A percentile compares a stretch with the other conserved stretches of the same genome.
phyloP scores from a whole-genome alignment of 352 stramenopile species.

The Globisporangium nagaii region DNA sequence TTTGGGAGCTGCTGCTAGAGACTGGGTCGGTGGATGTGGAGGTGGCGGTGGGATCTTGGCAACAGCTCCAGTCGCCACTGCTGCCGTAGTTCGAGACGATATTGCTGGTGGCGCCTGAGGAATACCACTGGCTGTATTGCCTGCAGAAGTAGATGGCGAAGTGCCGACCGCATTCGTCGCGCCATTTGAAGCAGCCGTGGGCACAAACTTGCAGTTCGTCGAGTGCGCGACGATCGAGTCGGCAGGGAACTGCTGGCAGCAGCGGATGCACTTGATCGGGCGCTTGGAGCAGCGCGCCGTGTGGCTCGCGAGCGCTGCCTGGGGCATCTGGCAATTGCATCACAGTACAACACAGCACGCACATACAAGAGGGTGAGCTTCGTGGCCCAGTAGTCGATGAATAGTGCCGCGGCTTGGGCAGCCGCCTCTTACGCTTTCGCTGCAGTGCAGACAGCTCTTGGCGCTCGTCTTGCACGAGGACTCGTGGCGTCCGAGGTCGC shows the following conservation, averaged over 20 bases:
- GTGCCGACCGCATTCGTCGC: neutral
- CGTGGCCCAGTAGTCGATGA: no score
- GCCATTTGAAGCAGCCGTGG: neutral
- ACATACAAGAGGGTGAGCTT: no score
- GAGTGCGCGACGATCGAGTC: conserved; percentile 71
- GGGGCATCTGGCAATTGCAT: conserved; percentile 53
- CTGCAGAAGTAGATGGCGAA: no score
- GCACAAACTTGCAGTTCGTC: conserved; percentile 59
- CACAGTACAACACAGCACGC: no score
- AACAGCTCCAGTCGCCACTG: neutral
- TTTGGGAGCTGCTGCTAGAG: neutral
- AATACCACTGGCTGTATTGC: no score
- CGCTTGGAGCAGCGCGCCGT: conserved; percentile 61
- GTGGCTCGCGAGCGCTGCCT: conserved; percentile 36
- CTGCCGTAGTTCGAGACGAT: neutral
- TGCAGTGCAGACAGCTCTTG: conserved; percentile 64
- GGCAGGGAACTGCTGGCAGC: conserved; percentile 66
- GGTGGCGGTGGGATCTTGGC: conserved; percentile 35
- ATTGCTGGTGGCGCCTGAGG: neutral
- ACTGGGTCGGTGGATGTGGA: conserved; percentile 31
- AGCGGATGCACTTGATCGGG: conserved; percentile 81
- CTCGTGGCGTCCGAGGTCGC: conserved; percentile 59
- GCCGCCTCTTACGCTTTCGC: conserved; percentile 54
- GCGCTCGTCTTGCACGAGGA: conserved; percentile 56
- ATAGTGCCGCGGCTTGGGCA: no score